Conservation (phyloP, 805 yeast genomes). For the Cyberlindnera americana region DNA sequence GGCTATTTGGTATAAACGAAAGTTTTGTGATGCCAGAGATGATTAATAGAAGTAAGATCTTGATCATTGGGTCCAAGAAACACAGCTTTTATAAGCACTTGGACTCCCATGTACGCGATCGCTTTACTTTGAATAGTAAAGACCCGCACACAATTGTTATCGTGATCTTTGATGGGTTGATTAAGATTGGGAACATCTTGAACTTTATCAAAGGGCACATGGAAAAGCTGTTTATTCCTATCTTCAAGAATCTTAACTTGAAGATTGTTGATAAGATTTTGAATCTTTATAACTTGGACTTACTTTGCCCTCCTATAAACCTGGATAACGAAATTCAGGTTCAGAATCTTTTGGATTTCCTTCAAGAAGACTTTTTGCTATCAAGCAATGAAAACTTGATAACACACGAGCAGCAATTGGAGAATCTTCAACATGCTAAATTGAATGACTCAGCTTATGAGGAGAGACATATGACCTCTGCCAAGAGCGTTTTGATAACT, state of each 20-base stretch:
- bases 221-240: conserved; percentile 23
- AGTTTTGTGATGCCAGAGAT: conserved; percentile 22
- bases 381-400: conserved; percentile 2
- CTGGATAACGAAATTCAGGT: conserved; percentile 20
- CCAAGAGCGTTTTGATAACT: conserved; percentile 13
- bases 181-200: conserved; percentile 28
- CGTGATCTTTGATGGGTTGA: conserved; percentile 27
- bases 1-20: conserved; percentile 5
- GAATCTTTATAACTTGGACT: conserved; percentile 14
- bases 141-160: conserved; percentile 20
- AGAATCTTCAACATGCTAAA: conserved; percentile 6
- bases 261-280: conserved; percentile 22
- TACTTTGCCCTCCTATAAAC: conserved; percentile 27
- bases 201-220: conserved; percentile 22
- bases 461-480: not conserved
- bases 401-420: not conserved
- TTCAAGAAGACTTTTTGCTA: conserved; percentile 19
- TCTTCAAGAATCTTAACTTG: conserved; percentile 24
- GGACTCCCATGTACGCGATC: conserved; percentile 11
- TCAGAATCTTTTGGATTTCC: conserved; percentile 19
- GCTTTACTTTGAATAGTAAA: conserved; percentile 21
- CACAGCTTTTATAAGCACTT: conserved; percentile 18
- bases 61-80: conserved; percentile 27
- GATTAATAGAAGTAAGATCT: conserved; percentile 13
- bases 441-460: too few species aligned